Percentiles rank a stretch among this genome's conserved stretches.
These are phyloP conservation scores for Geranium incanum DNA, from an alignment of 441 rosid genomes.

Conservation along the genomic window DNA sequence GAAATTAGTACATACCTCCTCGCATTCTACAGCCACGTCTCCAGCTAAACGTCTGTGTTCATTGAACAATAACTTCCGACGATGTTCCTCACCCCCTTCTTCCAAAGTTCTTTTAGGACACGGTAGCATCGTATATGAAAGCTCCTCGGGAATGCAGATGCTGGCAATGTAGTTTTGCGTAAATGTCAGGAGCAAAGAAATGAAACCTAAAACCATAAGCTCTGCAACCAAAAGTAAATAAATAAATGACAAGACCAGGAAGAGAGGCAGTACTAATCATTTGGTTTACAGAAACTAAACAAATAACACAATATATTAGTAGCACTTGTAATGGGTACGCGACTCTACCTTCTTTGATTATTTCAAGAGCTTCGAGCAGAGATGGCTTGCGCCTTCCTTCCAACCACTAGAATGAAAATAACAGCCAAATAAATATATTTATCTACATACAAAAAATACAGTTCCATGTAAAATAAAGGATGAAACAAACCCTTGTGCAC, in stretches of 20 bases:
- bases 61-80: constrained; percentile 38
- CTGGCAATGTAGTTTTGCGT: constrained; percentile 63
- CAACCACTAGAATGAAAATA: not conserved
- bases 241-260: not conserved
- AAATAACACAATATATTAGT: not conserved
- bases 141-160: constrained; percentile 44
- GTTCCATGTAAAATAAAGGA: not conserved
- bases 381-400: not conserved
- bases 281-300: too few species aligned
- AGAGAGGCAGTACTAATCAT: not conserved
- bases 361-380: not conserved
- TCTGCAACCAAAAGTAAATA: constrained; percentile 35
- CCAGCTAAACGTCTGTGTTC: constrained; percentile 53
- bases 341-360: not conserved
- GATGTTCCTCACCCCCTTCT: constrained; percentile 19
- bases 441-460: too few species aligned
- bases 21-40: constrained; percentile 22
- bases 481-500: not conserved
- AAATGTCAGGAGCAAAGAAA: constrained; percentile 70
- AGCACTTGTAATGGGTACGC: not conserved
- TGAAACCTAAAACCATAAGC: constrained; percentile 94
- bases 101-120: constrained; percentile 30
- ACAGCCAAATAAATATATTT: not conserved
- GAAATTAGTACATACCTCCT: not conserved
- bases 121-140: constrained; percentile 69